phyloP scores from a whole-genome alignment of 2,329 filamentous ascomycete species.

The Pseudocercospora crystallina region DNA sequence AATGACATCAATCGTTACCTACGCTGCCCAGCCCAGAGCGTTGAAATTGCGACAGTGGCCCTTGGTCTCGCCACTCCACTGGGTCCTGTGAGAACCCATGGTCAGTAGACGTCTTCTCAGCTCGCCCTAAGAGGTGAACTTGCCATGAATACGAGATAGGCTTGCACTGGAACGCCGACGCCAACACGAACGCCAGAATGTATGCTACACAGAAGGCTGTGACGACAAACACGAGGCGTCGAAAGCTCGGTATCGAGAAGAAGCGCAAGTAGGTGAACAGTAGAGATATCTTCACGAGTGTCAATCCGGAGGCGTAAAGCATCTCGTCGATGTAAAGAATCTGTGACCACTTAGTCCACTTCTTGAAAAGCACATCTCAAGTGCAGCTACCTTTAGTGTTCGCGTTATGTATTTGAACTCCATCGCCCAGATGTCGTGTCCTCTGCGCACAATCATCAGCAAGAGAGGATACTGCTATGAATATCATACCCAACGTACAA shows the following conservation, averaged over 20 bases:
- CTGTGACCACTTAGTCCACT: not conserved
- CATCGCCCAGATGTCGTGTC: slow-evolving; percentile 9
- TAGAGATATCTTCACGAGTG: slow-evolving; percentile 17
- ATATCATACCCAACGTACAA: not conserved
- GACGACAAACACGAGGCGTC: slow-evolving; percentile 5
- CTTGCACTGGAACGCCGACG: slow-evolving; percentile 9
- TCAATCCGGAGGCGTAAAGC: slow-evolving; percentile 10
- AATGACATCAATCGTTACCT: not conserved
- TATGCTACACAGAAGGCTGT: slow-evolving; percentile 8
- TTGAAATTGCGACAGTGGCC: slow-evolving; percentile 4
- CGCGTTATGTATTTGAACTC: slow-evolving; percentile 1
- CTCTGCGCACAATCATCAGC: slow-evolving; percentile 1
- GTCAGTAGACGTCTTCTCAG: not conserved
- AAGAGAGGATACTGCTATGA: not conserved
- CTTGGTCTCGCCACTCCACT: slow-evolving; percentile 3
- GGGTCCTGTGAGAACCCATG: not conserved
- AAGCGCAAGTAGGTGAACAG: slow-evolving; percentile 20
- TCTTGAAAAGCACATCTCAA: not conserved
- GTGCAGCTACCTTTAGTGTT: slow-evolving; percentile 5
- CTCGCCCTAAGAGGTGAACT: not conserved
- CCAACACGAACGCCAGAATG: slow-evolving; percentile 7
- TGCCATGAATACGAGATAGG: slow-evolving; percentile 12
- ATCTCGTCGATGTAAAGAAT: slow-evolving; percentile 7
- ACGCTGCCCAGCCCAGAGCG: slow-evolving; percentile 3
- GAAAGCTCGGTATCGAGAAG: slow-evolving; percentile 13